Percentiles rank a stretch among this genome's conserved stretches.
These are phyloP conservation scores for Pseudodiploospora longispora DNA, from an alignment of 2,329 filamentous ascomycete genomes.

Conservation along the genomic window DNA sequence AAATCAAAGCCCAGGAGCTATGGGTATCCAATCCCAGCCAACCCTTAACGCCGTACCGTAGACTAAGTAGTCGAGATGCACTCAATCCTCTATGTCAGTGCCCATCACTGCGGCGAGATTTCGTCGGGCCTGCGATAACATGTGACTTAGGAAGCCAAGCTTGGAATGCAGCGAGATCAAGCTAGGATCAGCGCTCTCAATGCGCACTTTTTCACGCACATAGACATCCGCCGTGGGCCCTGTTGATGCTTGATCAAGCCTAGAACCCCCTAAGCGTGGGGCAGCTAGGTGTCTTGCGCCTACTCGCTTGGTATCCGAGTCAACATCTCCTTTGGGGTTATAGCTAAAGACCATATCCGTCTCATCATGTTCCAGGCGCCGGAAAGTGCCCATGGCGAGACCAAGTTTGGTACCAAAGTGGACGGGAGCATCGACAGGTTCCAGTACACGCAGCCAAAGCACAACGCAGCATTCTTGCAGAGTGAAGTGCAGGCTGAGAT, in stretches of 20 bases:
- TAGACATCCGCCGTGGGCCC: conserved; percentile 52
- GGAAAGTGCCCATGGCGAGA: conserved; percentile 57
- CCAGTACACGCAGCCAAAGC: conserved; percentile 61
- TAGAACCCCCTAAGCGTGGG: conserved; percentile 7
- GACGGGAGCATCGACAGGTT: conserved; percentile 54
- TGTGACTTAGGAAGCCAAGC: conserved; percentile 67
- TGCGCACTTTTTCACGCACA: conserved; percentile 80
- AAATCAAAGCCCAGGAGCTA: too few species aligned
- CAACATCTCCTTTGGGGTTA: conserved; percentile 24
- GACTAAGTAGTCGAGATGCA: not conserved
- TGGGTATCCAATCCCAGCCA: conserved; percentile 16
- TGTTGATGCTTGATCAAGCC: conserved; percentile 5
- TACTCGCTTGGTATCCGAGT: conserved; percentile 16
- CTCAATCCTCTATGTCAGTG: conserved; percentile 25
- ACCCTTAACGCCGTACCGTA: not conserved
- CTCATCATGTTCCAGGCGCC: conserved; percentile 68
- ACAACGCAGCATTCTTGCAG: conserved; percentile 64
- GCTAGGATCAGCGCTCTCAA: conserved; percentile 84
- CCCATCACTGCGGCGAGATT: conserved; percentile 76
- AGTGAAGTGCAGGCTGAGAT: conserved; percentile 66
- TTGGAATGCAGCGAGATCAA: conserved; percentile 79
- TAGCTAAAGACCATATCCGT: conserved; percentile 68
- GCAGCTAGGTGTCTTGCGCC: conserved; percentile 17
- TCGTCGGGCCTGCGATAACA: conserved; percentile 58
- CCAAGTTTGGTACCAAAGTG: conserved; percentile 60